These are phyloP conservation scores for Cardamine occulta DNA, from an alignment of 345 rosid genomes.

Conservation along the genomic window DNA sequence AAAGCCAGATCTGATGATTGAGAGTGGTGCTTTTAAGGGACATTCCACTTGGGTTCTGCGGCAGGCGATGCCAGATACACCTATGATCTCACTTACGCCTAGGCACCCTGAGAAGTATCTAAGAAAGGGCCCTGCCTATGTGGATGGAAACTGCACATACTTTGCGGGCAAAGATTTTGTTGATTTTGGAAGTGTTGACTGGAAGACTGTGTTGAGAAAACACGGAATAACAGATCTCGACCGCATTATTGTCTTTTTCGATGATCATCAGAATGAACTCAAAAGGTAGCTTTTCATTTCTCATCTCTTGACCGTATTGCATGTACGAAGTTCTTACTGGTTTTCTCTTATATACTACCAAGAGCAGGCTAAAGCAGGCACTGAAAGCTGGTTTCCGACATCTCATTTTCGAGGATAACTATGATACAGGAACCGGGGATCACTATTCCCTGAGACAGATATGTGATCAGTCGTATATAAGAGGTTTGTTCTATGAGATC, in stretches of 20 bases:
- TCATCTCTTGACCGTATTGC: background rate
- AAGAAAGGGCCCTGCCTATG: slow-evolving; percentile 94
- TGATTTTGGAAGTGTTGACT: slow-evolving; percentile 91
- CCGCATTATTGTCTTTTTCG: slow-evolving; percentile 81
- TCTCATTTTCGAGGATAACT: slow-evolving; percentile 97
- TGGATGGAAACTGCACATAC: slow-evolving; percentile 94
- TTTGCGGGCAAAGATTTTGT: slow-evolving; percentile 97
- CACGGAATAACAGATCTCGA: slow-evolving; percentile 65
- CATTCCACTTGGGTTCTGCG: slow-evolving; percentile 99
- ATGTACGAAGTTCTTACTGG: background rate
- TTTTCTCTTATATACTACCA: slow-evolving; percentile 27
- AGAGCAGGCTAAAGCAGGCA: slow-evolving; percentile 81
- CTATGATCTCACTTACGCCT: slow-evolving; percentile 80
- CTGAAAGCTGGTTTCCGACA: slow-evolving; percentile 79
- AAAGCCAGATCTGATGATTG: slow-evolving; percentile 95
- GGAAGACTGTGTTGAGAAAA: slow-evolving; percentile 70
- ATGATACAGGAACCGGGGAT: slow-evolving; percentile 98
- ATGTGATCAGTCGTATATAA: slow-evolving; percentile 87
- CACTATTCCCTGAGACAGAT: slow-evolving; percentile 97
- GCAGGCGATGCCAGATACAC: slow-evolving; percentile 93
- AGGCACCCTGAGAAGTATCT: slow-evolving; percentile 94
- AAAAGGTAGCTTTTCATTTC: slow-evolving; percentile 61
- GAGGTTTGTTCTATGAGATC: slow-evolving; percentile 53
- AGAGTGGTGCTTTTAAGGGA: slow-evolving; percentile 99
- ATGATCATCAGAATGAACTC: slow-evolving; percentile 96